Base-by-base conservation (phyloP, 208 protist genomes). In the Wallacemonas collosoma region DNA sequence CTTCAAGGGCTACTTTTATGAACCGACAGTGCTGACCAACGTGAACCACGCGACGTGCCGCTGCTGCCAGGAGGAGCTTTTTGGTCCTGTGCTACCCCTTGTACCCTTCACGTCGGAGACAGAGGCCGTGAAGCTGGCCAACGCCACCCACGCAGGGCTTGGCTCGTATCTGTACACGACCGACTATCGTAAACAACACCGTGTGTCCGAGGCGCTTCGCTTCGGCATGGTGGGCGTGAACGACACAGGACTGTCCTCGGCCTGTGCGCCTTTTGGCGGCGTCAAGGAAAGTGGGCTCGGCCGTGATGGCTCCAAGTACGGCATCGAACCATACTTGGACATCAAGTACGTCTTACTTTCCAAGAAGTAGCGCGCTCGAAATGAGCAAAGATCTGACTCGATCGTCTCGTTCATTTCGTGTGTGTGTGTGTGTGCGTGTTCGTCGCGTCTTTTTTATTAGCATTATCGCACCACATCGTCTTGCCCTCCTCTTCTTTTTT, bases 271-370 rank as follows among this genome's bases (percentile, higher is more conserved):
- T 39, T 98, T 97, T 72, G 95, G 95, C 50, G 95, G 94, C 3
- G 68, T 94, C 36, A 98, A 98, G 79, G 88, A 94, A 39, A 91
- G 83, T 69, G 95, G 95, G 35, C 80, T 97, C 17, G 95, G 94
- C 14, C 85, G 88, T 8, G 94, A 98, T 66, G 93, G 89, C 58
- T 94, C 90, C 76, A 90, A 87, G 77, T 94, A 97, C 68, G 93
- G 93, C 61, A 95, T 95, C 63, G 89, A 97, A n/a, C 72, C 85
- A 1, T 97, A 91, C 67, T 44, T 90, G 36, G 82, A 95, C 77
- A 83, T 88, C 70, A 97, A 97, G 80, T 93, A 95, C 74, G 73
- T 90, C 6, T 67, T 93, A 43, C 76, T 84, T 17, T 95, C 90
- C 40, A 86, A 79, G n/a, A 60, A 85, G 15, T 92, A 74, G 66